Conservation (phyloP, 108 stramenopile genomes). For the Nitzschia sp. region DNA sequence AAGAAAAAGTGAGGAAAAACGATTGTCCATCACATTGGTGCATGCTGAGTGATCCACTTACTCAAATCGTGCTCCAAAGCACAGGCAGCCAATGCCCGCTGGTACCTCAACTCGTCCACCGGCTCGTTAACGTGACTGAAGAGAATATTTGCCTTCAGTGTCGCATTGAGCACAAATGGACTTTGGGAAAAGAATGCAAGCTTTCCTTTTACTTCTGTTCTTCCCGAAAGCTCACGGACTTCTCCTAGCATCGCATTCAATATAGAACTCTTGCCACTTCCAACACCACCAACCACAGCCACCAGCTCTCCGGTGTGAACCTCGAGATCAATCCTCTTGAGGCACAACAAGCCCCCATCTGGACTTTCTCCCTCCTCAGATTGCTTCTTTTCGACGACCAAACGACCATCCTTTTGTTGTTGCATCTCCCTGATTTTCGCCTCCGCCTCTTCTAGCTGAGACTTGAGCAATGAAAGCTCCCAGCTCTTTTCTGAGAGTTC, state of each 20-base stretch:
- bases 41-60: slow-evolving; percentile 2
- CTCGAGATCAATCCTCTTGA: slow-evolving; percentile 63
- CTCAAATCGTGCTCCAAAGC: slow-evolving; percentile 80
- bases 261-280: slow-evolving; percentile 88
- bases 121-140: slow-evolving; percentile 85
- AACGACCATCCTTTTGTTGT: not conserved
- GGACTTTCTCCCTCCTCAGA: slow-evolving; percentile 8
- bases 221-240: slow-evolving; percentile 54
- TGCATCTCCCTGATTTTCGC: slow-evolving; percentile 41
- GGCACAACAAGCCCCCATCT: slow-evolving; percentile 46
- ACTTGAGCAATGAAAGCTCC: slow-evolving; percentile 65
- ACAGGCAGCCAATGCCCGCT: slow-evolving; percentile 73
- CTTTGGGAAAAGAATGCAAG: slow-evolving; percentile 79
- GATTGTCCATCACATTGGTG: not conserved
- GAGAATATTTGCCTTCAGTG: slow-evolving; percentile 92
- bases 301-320: slow-evolving; percentile 72
- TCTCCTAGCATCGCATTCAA: slow-evolving; percentile 92
- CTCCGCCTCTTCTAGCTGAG: slow-evolving; percentile 73
- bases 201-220: slow-evolving; percentile 53
- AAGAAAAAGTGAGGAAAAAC: not conserved
- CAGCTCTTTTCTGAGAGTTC: slow-evolving; percentile 51
- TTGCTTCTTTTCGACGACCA: not conserved
- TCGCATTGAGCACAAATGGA: slow-evolving; percentile 95
- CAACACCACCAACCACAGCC: slow-evolving; percentile 90
- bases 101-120: slow-evolving; percentile 75